These are phyloP conservation scores for Ogataea siamensis DNA, from an alignment of 805 yeast species.

Conservation along the genomic window DNA sequence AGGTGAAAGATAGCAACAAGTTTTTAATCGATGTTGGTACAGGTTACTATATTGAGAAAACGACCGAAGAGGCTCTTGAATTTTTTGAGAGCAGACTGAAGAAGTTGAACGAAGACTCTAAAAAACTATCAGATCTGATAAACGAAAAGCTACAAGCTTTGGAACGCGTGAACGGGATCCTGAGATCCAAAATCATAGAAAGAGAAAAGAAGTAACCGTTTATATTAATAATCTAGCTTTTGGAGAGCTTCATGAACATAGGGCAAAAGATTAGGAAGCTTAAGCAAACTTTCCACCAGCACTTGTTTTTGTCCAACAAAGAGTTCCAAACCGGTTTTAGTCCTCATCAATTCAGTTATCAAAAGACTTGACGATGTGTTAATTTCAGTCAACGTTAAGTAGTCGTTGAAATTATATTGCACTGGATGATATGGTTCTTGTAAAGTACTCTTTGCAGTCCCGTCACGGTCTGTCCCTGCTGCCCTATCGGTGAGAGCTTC, in stretches of 20 bases:
- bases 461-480: conserved; percentile 14
- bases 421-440: conserved; percentile 33
- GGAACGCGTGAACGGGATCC: conserved; percentile 56
- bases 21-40: conserved; percentile 95
- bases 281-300: conserved; percentile 33
- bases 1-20: conserved; percentile 56
- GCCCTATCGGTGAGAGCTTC: conserved; percentile 36
- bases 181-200: conserved; percentile 51
- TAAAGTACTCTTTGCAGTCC: conserved; percentile 19
- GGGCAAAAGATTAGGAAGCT: conserved; percentile 35
- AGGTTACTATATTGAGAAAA: conserved; percentile 88
- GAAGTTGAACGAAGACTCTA: conserved; percentile 70
- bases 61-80: conserved; percentile 57
- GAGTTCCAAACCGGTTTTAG: conserved; percentile 33
- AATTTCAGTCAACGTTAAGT: conserved; percentile 38
- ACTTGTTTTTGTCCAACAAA: conserved; percentile 33
- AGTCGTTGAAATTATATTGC: conserved; percentile 34
- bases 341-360: conserved; percentile 35
- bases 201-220: conserved; percentile 34
- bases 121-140: conserved; percentile 70
- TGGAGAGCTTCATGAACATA: conserved; percentile 26
- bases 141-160: conserved; percentile 68
- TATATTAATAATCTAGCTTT: conserved; percentile 22
- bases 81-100: conserved; percentile 74
- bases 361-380: conserved; percentile 38